phyloP scores from a whole-genome alignment of 2,329 filamentous ascomycete genomes.

The Aspergillus ochraceoroseus region DNA sequence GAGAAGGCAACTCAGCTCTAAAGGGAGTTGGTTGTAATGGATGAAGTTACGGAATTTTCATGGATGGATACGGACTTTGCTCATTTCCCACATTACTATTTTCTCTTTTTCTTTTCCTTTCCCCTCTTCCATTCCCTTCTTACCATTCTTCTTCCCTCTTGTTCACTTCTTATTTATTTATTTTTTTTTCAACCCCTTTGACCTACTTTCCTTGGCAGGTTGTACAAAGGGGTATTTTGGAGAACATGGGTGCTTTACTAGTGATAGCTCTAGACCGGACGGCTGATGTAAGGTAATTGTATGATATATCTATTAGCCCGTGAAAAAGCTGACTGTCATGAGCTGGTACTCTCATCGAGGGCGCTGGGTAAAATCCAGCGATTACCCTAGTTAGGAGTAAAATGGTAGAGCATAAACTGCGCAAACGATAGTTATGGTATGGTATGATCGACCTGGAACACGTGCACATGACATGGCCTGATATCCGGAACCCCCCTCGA shows the following conservation, averaged over 20 bases:
- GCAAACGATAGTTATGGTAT: no score
- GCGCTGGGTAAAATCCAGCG: no score
- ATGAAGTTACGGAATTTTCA: conserved; percentile 13
- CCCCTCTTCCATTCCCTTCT: conserved; percentile 2
- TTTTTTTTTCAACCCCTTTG: conserved; percentile 8
- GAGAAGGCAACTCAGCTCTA: conserved; percentile 60
- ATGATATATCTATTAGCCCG: conserved; percentile 16
- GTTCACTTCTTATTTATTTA: conserved; percentile 5
- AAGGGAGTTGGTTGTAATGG: conserved; percentile 7
- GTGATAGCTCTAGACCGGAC: conserved; percentile 15
- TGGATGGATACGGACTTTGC: conserved; percentile 9
- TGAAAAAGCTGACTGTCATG: conserved; percentile 3
- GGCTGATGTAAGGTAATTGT: conserved; percentile 17
- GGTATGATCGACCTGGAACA: no score
- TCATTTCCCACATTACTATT: background rate
- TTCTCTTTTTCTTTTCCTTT: background rate
- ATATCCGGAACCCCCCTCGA: background rate
- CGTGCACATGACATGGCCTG: background rate
- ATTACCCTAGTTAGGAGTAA: no score
- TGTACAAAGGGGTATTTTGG: conserved; percentile 12
- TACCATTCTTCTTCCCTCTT: conserved; percentile 7
- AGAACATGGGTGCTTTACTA: conserved; percentile 10
- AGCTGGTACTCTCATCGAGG: conserved; percentile 3
- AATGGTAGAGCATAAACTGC: no score
- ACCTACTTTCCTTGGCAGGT: conserved; percentile 15